Evolutionary conservation across 1,284 basidiomycete species (phyloP), one percentile per base, ranked within the genome.

Genomic region (Ceraceosorus bombacis): DNA sequence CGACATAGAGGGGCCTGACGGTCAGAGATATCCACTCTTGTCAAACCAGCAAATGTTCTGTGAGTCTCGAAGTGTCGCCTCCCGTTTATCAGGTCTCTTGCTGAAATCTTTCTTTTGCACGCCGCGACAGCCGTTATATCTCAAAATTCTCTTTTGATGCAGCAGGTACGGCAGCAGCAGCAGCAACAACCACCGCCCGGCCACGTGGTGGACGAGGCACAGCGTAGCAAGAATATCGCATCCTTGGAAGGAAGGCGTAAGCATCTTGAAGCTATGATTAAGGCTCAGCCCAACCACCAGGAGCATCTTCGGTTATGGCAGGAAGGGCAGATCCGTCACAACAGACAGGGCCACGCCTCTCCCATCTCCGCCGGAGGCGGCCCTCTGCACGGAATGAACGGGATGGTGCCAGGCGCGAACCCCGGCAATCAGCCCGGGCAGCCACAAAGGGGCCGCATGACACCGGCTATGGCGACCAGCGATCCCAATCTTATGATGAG

Each of bases 401-500:
- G 56, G 49, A 64, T 63, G 41, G 54, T 67, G 59, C 67, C 65
- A 37, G 65, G 63, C 12, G 65, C 67, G 48, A 65, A 69, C 51
- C 59, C 66, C 15, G 43, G 10, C 43, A 46, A 36, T 65, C 67
- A 27, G 65, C 67, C 3, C 68, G 67, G 37, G 61, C 68, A 68
- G 54, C 66, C 66, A 2, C 62, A 66, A 0, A 63, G 63, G 13
- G 65, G 64, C 0, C 59, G 68, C 9, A 68, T 70, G 51, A 69
- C 67, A 7, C 69, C 69, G 39, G 61, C 66, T 8, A 70, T 70
- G 68, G 69, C 68, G n/a, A 70, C 65, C n/a, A 69, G 67, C 53
- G 69, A 71, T 53, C 69, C 68, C 1, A 62, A 64, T 51, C 58
- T 71, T 39, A 71, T 71, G 69, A 70, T 68, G 48, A 69, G 65